These are phyloP conservation scores for Diaporthe eres DNA, from an alignment of 2,329 filamentous ascomycete species.

Conservation along the genomic window DNA sequence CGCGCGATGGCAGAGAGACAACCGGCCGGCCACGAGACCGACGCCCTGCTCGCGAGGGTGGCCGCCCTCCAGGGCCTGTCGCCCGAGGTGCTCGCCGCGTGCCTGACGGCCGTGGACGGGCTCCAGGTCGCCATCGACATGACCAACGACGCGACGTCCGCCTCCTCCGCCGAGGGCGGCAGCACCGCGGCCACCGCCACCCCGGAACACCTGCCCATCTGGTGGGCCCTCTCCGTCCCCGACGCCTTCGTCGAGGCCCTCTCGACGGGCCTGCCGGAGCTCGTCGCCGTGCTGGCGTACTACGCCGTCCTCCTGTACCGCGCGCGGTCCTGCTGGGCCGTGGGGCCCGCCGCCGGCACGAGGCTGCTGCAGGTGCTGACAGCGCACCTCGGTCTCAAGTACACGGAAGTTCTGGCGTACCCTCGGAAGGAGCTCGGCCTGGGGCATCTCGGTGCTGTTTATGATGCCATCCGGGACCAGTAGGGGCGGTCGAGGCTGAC, in stretches of 20 bases:
- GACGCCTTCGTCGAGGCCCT: constrained; percentile 23
- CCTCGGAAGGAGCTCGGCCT: constrained; percentile 11
- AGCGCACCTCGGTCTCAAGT: constrained; percentile 14
- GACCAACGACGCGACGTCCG: neutral
- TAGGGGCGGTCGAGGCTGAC: neutral
- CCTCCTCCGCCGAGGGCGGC: neutral
- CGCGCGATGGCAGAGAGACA: neutral
- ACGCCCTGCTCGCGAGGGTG: constrained; percentile 7
- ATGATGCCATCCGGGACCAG: neutral
- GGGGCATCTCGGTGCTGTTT: constrained; percentile 5
- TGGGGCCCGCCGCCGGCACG: constrained; percentile 14
- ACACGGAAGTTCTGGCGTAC: constrained; percentile 16
- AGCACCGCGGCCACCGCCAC: neutral
- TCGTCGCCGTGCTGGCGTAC: constrained; percentile 28
- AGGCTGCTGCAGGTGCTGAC: constrained; percentile 17
- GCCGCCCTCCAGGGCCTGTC: constrained; percentile 23
- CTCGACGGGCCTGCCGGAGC: constrained; percentile 14
- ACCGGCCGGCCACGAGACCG: constrained; percentile 9
- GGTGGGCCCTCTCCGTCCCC: constrained; percentile 22
- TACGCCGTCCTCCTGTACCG: constrained; percentile 23
- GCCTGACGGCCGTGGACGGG: constrained; percentile 22
- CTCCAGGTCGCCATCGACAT: constrained; percentile 22
- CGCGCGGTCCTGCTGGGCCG: constrained; percentile 16
- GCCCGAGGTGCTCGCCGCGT: constrained; percentile 13
- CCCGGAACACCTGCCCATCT: constrained; percentile 11